Evolutionary conservation across 2,329 filamentous ascomycete genomes (phyloP).

Genomic region (Parafenestella ontariensis): DNA sequence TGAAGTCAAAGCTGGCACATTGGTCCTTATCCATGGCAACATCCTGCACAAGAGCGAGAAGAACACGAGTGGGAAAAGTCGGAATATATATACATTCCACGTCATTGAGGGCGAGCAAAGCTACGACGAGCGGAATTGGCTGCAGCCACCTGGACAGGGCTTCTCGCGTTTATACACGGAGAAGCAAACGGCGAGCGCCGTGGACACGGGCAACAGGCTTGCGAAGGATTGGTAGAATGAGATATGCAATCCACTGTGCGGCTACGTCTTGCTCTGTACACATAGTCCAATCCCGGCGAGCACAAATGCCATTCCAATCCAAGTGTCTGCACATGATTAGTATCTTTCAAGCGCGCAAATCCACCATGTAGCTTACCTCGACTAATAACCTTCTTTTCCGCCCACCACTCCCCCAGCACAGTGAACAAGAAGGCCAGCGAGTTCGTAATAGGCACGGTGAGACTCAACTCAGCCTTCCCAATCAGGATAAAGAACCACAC

Average conservation of each 20-base stretch:
- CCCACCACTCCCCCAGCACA: conserved; percentile 92
- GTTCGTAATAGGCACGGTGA: conserved; percentile 95
- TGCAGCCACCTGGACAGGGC: conserved; percentile 81
- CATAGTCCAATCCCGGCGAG: conserved; percentile 82
- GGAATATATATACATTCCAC: conserved; percentile 98
- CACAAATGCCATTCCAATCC: conserved; percentile 81
- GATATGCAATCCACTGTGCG: not conserved
- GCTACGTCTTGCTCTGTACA: conserved; percentile 65
- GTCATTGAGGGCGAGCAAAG: conserved; percentile 82
- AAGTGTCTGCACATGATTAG: conserved; percentile 69
- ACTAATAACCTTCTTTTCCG: conserved; percentile 88
- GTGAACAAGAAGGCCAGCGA: conserved; percentile 96
- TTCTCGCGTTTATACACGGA: conserved; percentile 72
- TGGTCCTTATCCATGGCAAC: conserved; percentile 96
- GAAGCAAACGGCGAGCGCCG: not conserved
- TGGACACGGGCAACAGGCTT: conserved; percentile 11
- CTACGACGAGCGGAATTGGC: conserved; percentile 91
- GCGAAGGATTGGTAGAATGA: conserved; percentile 21
- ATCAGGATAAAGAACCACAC: conserved; percentile 97
- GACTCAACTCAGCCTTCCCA: conserved; percentile 87
- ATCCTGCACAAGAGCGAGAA: conserved; percentile 94
- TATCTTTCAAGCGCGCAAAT: not conserved
- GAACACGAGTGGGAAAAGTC: conserved; percentile 83
- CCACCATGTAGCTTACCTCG: conserved; percentile 64
- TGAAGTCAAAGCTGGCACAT: conserved; percentile 86